Evolutionary conservation across 2,329 filamentous ascomycete genomes (phyloP).

Genomic region (Ophiostoma montium): DNA sequence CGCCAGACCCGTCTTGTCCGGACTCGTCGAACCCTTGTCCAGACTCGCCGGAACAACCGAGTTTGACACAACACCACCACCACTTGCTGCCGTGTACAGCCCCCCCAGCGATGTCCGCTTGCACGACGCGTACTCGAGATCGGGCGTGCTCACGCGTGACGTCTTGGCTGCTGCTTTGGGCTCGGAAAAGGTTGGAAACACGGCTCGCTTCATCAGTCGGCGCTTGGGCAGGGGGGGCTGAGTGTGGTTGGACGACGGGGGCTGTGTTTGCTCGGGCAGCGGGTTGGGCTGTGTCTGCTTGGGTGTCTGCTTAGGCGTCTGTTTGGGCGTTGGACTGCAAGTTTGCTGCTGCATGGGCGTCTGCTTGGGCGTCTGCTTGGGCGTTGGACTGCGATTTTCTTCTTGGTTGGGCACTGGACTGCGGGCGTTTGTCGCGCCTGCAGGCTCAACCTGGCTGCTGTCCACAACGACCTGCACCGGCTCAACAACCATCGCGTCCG

Average conservation of each 20-base stretch:
- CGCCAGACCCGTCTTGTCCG: too few species aligned
- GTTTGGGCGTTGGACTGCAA: too few species aligned
- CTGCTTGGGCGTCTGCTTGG: too few species aligned
- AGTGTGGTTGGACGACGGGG: neutral
- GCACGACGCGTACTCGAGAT: neutral
- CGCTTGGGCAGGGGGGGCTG: neutral
- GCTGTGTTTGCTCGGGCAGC: neutral
- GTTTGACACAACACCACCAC: too few species aligned
- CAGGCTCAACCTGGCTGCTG: too few species aligned
- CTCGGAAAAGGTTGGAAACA: neutral
- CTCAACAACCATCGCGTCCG: neutral
- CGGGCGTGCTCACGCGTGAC: neutral
- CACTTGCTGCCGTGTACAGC: neutral
- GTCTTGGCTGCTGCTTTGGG: neutral
- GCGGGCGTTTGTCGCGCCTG: too few species aligned
- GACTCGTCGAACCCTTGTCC: too few species aligned
- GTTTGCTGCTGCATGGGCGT: too few species aligned
- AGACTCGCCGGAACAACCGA: too few species aligned
- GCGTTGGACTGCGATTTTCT: too few species aligned
- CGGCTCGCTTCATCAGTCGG: neutral
- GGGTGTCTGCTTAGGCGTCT: too few species aligned
- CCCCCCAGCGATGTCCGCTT: neutral
- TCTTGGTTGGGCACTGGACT: too few species aligned
- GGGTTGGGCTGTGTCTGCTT: neutral
- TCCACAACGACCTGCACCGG: neutral